phyloP scores from a whole-genome alignment of 139 green algal genomes.

The Chlorella sp. region DNA sequence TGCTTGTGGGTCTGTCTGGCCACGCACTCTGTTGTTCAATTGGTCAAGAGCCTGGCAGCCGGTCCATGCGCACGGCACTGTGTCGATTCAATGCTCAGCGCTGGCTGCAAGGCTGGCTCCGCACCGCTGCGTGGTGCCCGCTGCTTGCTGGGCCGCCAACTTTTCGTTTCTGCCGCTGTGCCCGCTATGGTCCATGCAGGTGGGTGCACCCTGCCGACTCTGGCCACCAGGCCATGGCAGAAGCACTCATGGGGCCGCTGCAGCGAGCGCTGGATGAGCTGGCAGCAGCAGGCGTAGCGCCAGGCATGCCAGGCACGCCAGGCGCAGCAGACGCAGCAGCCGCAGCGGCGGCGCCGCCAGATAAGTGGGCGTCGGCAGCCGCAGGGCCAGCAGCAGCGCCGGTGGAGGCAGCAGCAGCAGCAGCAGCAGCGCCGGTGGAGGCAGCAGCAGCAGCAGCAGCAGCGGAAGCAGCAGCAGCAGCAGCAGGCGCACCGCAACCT shows the following conservation, averaged over 20 bases:
- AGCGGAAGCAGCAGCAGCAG: neutral
- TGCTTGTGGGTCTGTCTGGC: too few species aligned
- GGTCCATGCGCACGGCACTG: too few species aligned
- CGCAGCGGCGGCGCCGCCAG: too few species aligned
- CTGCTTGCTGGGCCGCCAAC: too few species aligned
- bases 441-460: neutral
- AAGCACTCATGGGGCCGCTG: neutral
- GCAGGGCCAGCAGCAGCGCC: too few species aligned
- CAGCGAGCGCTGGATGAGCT: neutral
- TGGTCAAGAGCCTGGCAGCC: too few species aligned
- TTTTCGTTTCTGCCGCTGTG: too few species aligned
- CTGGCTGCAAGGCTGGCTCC: too few species aligned
- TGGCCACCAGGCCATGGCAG: neutral
- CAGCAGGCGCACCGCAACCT: neutral
- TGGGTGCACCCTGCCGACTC: neutral
- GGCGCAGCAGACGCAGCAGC: neutral
- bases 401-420: neutral
- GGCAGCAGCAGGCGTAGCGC: neutral
- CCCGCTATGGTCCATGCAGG: neutral
- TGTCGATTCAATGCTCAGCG: too few species aligned
- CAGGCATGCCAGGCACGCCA: neutral
- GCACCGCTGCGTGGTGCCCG: too few species aligned
- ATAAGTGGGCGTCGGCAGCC: too few species aligned
- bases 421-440: neutral
- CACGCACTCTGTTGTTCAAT: too few species aligned